phyloP scores from a whole-genome alignment of 2,329 filamentous ascomycete genomes.

The Pseudocercospora fijiensis region DNA sequence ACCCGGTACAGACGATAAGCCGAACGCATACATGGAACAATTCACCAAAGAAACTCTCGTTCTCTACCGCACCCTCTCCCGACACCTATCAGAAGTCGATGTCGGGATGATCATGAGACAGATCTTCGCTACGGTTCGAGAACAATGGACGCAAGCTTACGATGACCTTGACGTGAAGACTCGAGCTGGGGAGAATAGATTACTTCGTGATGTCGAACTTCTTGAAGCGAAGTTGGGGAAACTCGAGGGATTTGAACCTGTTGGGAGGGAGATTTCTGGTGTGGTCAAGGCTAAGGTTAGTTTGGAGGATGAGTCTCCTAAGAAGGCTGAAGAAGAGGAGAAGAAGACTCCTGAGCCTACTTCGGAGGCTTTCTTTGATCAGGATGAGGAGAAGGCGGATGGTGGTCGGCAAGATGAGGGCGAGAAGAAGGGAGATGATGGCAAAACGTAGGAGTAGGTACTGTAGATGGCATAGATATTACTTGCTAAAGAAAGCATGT shows the following conservation, averaged over 20 bases:
- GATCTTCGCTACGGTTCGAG: conserved; percentile 78
- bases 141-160: conserved; percentile 73
- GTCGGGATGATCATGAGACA: conserved; percentile 81
- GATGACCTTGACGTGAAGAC: conserved; percentile 64
- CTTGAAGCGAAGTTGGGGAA: conserved; percentile 70
- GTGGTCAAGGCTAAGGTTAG: conserved; percentile 53
- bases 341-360: neutral
- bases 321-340: conserved; percentile 9
- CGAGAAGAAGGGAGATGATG: neutral
- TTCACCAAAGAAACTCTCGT: conserved; percentile 82
- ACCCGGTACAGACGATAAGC: conserved; percentile 33
- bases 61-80: conserved; percentile 77
- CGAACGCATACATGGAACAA: conserved; percentile 78
- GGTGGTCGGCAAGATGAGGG: conserved; percentile 2
- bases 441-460: neutral
- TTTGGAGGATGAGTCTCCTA: conserved; percentile 13
- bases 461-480: conserved; percentile 1
- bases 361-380: conserved; percentile 11
- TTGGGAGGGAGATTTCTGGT: conserved; percentile 50
- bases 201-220: conserved; percentile 73
- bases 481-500: neutral
- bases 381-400: conserved; percentile 13
- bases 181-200: conserved; percentile 69
- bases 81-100: conserved; percentile 73
- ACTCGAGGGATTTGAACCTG: conserved; percentile 70